Evolutionary conservation across 139 green algal genomes (phyloP), one percentile per base, ranked within the genome.

Genomic region (Coelastrella sp.): DNA sequence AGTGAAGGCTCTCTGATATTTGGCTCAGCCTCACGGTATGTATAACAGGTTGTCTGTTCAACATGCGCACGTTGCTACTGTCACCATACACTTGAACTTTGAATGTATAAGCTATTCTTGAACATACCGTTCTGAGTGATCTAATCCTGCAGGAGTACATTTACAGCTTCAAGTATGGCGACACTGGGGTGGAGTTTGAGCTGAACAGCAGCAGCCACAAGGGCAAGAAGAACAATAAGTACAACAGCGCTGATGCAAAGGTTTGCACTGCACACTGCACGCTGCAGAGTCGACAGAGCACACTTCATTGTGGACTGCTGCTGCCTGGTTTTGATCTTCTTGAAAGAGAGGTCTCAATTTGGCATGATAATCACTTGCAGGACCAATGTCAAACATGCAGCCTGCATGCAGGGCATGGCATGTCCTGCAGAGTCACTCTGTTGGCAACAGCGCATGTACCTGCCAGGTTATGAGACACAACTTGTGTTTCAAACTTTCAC

Each of bases 121-220:
- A 1, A 7, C 5, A 70, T 20, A 70, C 63, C 14, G 63, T 15
- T 70, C 5, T 12, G 63, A 70, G 12, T 12, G 63, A 15, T 70
- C 63, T 70, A 25, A 76, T 74, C 9, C 73, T 85, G 58, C 89
- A 97, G 95, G 93, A 98, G 92, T 97, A 98, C 88, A 91, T 97
- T 9, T 98, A 96, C 91, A 93, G 85, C 58, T 98, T 98, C 85
- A 86, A 57, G 22, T 96, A 97, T 86, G 92, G 94, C 8, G 78
- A 80, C 3, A 84, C 95, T 8, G 93, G 92, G 9, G 70, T 87
- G 12, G 25, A 56, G 7, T 87, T 96, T 76, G 83, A 61, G 8
- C 87, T 97, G 89, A 92, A 93, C 88, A 80, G 89, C 6, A 57
- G 58, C 72, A 68, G 84, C 84, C 68, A 76, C 68, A 90, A 59